Evolutionary conservation across 768 basidiomycete genomes (phyloP), one percentile per base, ranked within the genome.

Genomic region (Mycena galopus): DNA sequence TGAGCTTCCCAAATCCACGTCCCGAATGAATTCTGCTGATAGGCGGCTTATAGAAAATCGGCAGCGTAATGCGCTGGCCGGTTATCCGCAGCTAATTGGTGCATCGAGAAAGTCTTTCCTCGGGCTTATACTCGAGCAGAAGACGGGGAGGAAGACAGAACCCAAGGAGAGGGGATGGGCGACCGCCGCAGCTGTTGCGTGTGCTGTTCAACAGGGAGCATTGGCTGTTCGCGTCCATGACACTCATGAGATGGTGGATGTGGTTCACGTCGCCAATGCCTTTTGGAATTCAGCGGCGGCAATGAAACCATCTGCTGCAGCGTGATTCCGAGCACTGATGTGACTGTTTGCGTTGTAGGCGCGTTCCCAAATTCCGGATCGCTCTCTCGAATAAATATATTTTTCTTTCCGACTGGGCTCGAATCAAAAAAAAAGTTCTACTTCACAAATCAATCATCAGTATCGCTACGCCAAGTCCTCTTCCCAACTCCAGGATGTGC

Each of bases 101-200:
- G 81, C 91, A 1, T 97, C 95, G 12, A 85, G 92, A 58, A 99
- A 99, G 79, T 92, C 94, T 0, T 96, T 97, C 80, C 83, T 97
- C 11, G 96, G 95, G 0, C 80, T 81, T 2, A 84, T 96, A 25
- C 86, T 96, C 16, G 83, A 85, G 5, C 79, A 85, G 58, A 81
- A 84, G 19, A 68, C 80, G 33, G 92, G 91, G 1, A 82, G 89
- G 23, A 79, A 88, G 75, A 91, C 92, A 1, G 73, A 75, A n/a
- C 88, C 94, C 1, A 87, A 85, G 69, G 93, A 96, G 67, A 83
- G 97, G 11, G 87, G 80, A 1, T 94, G 88, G 84, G 97, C 95
- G 2, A 98, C 96, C 16, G 92, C 93, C 0, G 92, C 93, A 1
- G 89, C 91, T 0, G 91, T 94, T 10, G 83, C 92, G 2, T 93